Percentiles rank a stretch among this genome's conserved stretches.
phyloP scores from a whole-genome alignment of 352 stramenopile genomes.

The Pseudoperonospora humuli region DNA sequence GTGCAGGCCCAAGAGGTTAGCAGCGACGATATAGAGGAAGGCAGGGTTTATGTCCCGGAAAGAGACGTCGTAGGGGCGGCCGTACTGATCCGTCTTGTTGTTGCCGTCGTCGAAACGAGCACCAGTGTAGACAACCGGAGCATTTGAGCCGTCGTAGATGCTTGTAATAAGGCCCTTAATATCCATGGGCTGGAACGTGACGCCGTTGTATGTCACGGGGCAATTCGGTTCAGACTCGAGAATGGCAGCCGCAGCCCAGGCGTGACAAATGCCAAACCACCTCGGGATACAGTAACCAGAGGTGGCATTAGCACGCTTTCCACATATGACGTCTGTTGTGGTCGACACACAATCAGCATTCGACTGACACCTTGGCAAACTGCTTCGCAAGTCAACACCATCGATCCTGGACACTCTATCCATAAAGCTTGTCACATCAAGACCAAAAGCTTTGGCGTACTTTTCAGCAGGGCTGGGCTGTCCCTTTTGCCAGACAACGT shows the following conservation, averaged over 20 bases:
- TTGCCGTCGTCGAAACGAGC: too few species aligned
- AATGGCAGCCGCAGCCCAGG: slow-evolving; percentile 31
- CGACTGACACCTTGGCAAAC: slow-evolving; percentile 9
- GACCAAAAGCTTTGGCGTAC: slow-evolving; percentile 40
- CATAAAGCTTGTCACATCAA: slow-evolving; percentile 30
- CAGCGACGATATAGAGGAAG: too few species aligned
- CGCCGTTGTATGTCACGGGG: too few species aligned
- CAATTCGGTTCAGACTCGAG: slow-evolving; percentile 33
- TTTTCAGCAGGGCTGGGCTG: slow-evolving; percentile 36
- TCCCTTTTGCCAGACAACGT: slow-evolving; percentile 8
- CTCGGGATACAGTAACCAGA: slow-evolving; percentile 33
- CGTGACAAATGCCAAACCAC: slow-evolving; percentile 43
- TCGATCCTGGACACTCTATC: slow-evolving; percentile 25
- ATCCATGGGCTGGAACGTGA: too few species aligned
- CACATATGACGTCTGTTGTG: slow-evolving; percentile 18
- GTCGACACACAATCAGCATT: slow-evolving; percentile 16
- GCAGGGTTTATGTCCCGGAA: too few species aligned
- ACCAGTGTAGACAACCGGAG: too few species aligned
- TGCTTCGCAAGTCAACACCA: slow-evolving; percentile 17
- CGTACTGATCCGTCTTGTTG: too few species aligned
- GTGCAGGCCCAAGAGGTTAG: too few species aligned
- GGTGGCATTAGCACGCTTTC: slow-evolving; percentile 15
- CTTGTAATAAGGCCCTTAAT: too few species aligned
- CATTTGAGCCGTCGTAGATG: too few species aligned
- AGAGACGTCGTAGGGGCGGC: too few species aligned